These are phyloP conservation scores for Ganoderma meredithae DNA, from an alignment of 1,284 basidiomycete species.

Conservation along the genomic window DNA sequence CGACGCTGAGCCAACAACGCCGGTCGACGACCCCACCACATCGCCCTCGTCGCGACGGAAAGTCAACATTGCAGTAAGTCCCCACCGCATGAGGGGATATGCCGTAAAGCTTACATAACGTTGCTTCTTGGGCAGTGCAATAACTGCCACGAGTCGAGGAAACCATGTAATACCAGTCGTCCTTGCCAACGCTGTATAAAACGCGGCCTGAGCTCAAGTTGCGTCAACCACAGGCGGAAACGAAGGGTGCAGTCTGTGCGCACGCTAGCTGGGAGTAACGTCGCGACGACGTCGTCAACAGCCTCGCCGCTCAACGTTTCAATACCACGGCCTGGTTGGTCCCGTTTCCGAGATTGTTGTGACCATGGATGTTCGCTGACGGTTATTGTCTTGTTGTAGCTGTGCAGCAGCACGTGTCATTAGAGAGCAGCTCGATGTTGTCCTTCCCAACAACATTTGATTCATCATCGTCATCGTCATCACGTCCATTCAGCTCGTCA, in stretches of 20 bases:
- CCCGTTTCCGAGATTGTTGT: not conserved
- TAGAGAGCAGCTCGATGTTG: not conserved
- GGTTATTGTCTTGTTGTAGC: not conserved
- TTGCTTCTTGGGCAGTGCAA: not conserved
- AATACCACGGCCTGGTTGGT: not conserved
- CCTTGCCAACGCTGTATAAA: conserved; percentile 9
- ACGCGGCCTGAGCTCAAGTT: not conserved
- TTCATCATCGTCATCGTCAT: not conserved
- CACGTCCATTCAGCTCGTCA: not conserved
- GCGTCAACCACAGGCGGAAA: conserved; percentile 6
- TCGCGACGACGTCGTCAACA: not conserved
- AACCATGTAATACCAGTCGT: not conserved
- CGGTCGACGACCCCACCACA: not conserved
- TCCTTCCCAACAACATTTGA: not conserved
- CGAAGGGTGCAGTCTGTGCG: not conserved
- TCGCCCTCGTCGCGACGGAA: not conserved
- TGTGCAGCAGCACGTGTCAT: not conserved
- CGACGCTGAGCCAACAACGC: not conserved
- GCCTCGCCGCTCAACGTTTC: too few relatives aligned
- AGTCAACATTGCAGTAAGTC: conserved; percentile 3
- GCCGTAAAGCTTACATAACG: not conserved
- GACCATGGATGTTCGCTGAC: not conserved
- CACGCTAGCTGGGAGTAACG: not conserved
- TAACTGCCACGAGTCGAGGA: conserved; percentile 6
- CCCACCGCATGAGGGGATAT: not conserved